phyloP scores from a whole-genome alignment of 2,329 filamentous ascomycete genomes.

The Chalaropsis thielavioides region DNA sequence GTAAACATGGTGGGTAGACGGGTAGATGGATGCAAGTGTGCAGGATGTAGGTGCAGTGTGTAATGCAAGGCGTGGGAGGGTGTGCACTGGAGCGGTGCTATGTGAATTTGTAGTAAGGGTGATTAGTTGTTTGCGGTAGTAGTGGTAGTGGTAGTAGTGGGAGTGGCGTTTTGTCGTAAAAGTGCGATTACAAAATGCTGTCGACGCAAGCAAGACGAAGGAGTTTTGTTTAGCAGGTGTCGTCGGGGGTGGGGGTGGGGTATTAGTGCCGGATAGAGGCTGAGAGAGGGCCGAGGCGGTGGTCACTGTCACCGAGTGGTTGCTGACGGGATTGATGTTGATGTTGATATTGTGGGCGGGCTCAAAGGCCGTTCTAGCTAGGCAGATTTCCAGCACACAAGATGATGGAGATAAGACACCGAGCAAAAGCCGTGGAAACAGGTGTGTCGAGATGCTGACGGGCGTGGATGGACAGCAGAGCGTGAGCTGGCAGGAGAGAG shows the following conservation, averaged over 20 bases:
- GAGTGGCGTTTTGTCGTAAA: too few relatives aligned
- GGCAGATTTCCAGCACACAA: background rate
- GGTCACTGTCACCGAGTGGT: too few relatives aligned
- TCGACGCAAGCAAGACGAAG: background rate
- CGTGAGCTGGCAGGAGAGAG: too few relatives aligned
- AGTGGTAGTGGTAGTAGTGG: background rate
- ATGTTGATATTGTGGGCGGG: too few relatives aligned
- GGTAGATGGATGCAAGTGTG: background rate
- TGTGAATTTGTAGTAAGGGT: background rate
- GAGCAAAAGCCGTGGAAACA: background rate
- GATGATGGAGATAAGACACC: background rate
- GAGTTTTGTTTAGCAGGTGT: background rate
- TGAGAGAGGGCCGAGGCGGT: background rate
- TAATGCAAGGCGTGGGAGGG: background rate
- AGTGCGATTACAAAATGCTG: background rate
- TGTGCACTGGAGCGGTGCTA: background rate
- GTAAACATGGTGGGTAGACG: constrained; percentile 12
- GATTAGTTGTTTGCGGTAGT: background rate
- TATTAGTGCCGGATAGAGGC: background rate
- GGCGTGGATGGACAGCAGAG: too few relatives aligned
- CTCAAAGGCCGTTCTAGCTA: background rate
- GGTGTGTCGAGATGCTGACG: too few relatives aligned
- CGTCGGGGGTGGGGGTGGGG: background rate
- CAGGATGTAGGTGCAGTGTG: background rate
- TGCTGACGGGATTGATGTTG: background rate